phyloP scores from a whole-genome alignment of 768 basidiomycete species.

The Strobilomyces confusus region DNA sequence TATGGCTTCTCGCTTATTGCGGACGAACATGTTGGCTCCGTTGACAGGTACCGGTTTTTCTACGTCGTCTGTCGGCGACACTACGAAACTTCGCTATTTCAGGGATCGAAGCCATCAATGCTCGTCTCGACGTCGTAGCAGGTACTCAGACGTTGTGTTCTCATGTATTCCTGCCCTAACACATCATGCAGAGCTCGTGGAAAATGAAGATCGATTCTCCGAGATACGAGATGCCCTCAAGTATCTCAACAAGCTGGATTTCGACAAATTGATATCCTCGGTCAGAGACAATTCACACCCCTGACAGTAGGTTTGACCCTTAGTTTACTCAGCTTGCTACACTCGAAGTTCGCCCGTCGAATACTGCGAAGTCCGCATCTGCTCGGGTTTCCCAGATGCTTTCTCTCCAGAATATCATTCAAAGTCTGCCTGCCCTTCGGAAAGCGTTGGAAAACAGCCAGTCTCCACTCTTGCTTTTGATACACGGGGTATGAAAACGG shows the following conservation, averaged over 20 bases:
- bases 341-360: conserved; percentile 53
- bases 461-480: conserved; percentile 58
- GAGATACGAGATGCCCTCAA: conserved; percentile 67
- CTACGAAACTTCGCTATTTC: not conserved
- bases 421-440: conserved; percentile 58
- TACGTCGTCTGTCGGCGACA: not conserved
- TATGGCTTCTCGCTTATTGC: conserved; percentile 81
- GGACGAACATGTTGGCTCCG: conserved; percentile 79
- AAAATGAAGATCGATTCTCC: conserved; percentile 69
- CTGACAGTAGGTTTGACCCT: not conserved
- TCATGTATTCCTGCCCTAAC: conserved; percentile 1
- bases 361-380: conserved; percentile 59
- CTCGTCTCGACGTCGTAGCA: conserved; percentile 83
- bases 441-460: conserved; percentile 56
- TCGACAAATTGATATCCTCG: conserved; percentile 80
- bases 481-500: conserved; percentile 47
- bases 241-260: conserved; percentile 72
- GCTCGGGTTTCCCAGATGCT: conserved; percentile 76
- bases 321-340: conserved; percentile 52
- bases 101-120: conserved; percentile 57
- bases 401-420: conserved; percentile 67
- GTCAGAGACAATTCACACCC: conserved; percentile 33
- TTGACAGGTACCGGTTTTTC: conserved; percentile 51
- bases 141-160: conserved; percentile 36
- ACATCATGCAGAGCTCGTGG: conserved; percentile 57